These are phyloP conservation scores for Boletus mariae DNA, from an alignment of 1,284 basidiomycete species.

Conservation along the genomic window DNA sequence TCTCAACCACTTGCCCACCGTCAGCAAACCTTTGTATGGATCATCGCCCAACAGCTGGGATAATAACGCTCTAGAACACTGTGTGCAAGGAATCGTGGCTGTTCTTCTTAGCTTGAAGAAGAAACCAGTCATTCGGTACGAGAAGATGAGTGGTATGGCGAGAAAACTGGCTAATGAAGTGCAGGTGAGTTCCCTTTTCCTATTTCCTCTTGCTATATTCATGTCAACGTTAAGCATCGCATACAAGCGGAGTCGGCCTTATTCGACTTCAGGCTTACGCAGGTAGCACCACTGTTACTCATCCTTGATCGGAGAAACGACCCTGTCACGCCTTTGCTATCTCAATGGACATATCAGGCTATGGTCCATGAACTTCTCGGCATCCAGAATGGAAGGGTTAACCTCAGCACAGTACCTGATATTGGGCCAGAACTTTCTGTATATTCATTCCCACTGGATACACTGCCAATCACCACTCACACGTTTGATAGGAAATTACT, in stretches of 20 bases:
- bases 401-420: conserved; percentile 81
- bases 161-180: conserved; percentile 87
- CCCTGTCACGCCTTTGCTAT: conserved; percentile 95
- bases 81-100: conserved; percentile 82
- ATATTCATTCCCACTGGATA: conserved; percentile 28
- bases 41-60: conserved; percentile 68
- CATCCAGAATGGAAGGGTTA: conserved; percentile 92
- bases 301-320: conserved; percentile 93
- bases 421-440: conserved; percentile 84
- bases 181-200: conserved; percentile 49
- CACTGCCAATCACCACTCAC: conserved; percentile 8
- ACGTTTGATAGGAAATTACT: conserved; percentile 77
- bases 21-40: conserved; percentile 63
- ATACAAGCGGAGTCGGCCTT: conserved; percentile 69
- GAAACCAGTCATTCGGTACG: conserved; percentile 91
- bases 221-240: conserved; percentile 48
- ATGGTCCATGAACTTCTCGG: conserved; percentile 98
- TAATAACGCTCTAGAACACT: conserved; percentile 70
- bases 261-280: conserved; percentile 76
- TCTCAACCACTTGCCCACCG: conserved; percentile 72
- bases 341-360: conserved; percentile 99
- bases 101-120: conserved; percentile 94
- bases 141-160: conserved; percentile 90
- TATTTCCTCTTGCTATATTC: conserved; percentile 5
- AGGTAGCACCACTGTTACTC: conserved; percentile 70